These are phyloP conservation scores for Trichosporon sp. DNA, from an alignment of 1,284 basidiomycete species.

Conservation along the genomic window DNA sequence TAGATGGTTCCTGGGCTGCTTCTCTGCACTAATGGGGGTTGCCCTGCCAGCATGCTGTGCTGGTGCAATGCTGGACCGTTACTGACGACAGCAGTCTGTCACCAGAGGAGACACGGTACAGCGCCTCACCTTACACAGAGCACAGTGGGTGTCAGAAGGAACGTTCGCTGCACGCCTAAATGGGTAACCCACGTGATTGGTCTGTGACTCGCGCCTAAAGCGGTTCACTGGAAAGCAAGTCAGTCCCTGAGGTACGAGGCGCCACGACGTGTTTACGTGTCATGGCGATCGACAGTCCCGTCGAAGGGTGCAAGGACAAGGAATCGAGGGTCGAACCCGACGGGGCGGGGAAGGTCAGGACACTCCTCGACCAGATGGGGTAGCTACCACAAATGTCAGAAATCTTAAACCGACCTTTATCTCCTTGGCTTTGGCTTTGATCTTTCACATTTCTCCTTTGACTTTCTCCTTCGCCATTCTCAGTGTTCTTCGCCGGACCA, in stretches of 20 bases:
- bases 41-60: background rate
- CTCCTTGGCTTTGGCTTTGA: background rate
- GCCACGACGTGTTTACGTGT: slow-evolving; percentile 19
- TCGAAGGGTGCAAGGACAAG: background rate
- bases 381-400: slow-evolving; percentile 13
- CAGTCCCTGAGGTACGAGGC: slow-evolving; percentile 6
- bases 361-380: background rate
- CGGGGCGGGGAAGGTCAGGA: background rate
- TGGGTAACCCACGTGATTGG: background rate
- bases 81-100: too few relatives aligned
- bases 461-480: background rate
- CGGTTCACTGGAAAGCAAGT: background rate
- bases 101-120: too few relatives aligned
- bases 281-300: slow-evolving; percentile 13
- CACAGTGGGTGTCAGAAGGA: background rate
- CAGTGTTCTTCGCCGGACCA: background rate
- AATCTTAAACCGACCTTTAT: background rate
- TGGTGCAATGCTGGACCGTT: background rate
- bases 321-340: background rate
- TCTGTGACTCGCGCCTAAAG: background rate
- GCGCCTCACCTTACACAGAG: too few relatives aligned
- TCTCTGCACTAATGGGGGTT: background rate
- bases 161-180: slow-evolving; percentile 7
- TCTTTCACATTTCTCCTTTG: slow-evolving; percentile 8
- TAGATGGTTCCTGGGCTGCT: background rate